These are phyloP conservation scores for Mycena vulgaris DNA, from an alignment of 768 basidiomycete genomes.

Conservation along the genomic window DNA sequence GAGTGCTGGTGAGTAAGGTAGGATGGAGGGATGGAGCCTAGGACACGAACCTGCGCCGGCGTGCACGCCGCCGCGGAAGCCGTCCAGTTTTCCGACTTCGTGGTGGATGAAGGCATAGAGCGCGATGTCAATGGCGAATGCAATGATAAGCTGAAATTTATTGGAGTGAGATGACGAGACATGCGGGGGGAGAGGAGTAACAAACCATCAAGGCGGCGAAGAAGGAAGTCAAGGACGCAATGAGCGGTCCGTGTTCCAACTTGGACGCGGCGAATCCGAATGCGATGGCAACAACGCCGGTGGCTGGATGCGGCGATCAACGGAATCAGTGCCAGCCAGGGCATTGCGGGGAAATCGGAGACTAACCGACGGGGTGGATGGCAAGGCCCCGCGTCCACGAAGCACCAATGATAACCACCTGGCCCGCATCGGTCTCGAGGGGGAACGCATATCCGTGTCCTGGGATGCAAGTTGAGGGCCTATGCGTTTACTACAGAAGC, in stretches of 20 bases:
- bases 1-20: not conserved
- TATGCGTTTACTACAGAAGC: no score
- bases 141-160: slow-evolving; percentile 31
- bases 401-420: slow-evolving; percentile 14
- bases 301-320: slow-evolving; percentile 4
- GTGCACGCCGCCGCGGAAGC: slow-evolving; percentile 16
- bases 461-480: not conserved
- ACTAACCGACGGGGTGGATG: slow-evolving; percentile 40
- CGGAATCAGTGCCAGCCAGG: not conserved
- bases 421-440: not conserved
- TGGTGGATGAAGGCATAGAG: slow-evolving; percentile 36
- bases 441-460: slow-evolving; percentile 32
- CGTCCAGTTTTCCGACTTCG: slow-evolving; percentile 25
- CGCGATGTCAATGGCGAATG: slow-evolving; percentile 40
- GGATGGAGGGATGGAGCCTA: not conserved
- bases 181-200: not conserved
- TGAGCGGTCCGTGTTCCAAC: slow-evolving; percentile 19
- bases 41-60: slow-evolving; percentile 21
- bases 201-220: slow-evolving; percentile 34
- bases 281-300: slow-evolving; percentile 33
- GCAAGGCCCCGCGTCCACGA: slow-evolving; percentile 41
- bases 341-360: not conserved
- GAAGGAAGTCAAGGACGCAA: slow-evolving; percentile 28
- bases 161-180: not conserved
- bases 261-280: slow-evolving; percentile 38